Percentiles rank a stretch among this genome's conserved stretches.
Evolutionary conservation across 306 rosid genomes (phyloP).

Genomic region (Castanospermum australe): DNA sequence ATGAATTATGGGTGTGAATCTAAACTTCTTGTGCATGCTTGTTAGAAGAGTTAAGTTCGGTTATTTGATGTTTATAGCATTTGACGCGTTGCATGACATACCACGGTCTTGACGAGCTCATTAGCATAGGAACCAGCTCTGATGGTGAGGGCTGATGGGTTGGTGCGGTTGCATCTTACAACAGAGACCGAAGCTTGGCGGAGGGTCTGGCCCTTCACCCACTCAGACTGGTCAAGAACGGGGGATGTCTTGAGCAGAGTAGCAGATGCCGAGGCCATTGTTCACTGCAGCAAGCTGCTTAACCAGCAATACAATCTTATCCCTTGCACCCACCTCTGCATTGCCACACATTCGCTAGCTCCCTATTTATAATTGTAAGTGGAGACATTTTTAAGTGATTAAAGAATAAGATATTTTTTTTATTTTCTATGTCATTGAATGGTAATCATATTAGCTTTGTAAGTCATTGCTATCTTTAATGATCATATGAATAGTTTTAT

Average conservation of each 20-base stretch:
- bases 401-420: too few species aligned
- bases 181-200: conserved; percentile 60
- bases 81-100: conserved; percentile 22
- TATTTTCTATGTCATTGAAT: too few species aligned
- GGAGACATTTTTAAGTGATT: too few species aligned
- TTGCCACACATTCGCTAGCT: conserved; percentile 59
- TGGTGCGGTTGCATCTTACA: conserved; percentile 55
- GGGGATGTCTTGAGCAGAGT: conserved; percentile 80
- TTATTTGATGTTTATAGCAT: neutral
- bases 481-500: too few species aligned
- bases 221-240: conserved; percentile 85
- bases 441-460: too few species aligned
- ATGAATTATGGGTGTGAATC: neutral
- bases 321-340: conserved; percentile 47
- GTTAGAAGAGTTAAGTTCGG: neutral
- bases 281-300: neutral
- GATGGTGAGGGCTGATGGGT: conserved; percentile 56
- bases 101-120: conserved; percentile 97
- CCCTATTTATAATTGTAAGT: conserved; percentile 54
- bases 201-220: conserved; percentile 81
- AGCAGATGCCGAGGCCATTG: conserved; percentile 71
- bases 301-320: conserved; percentile 58
- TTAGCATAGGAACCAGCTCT: conserved; percentile 81
- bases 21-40: neutral
- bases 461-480: too few species aligned